Evolutionary conservation across 2,329 filamentous ascomycete species (phyloP), one percentile per base, ranked within the genome.

Genomic region (Chaetomium sp.): DNA sequence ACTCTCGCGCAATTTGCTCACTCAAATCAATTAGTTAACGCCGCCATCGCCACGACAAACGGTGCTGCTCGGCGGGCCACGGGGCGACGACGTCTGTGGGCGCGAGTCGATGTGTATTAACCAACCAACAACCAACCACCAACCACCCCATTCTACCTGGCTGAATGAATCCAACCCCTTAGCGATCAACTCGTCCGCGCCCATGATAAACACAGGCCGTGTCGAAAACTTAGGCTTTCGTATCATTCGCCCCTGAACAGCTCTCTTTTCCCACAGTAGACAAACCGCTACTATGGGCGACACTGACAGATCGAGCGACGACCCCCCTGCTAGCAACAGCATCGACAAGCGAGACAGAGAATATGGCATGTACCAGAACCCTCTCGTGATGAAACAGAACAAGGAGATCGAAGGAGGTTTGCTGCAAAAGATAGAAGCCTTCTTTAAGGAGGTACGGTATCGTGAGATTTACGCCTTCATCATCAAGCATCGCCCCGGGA

Each of bases 311-410:
- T 9, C n/a, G 5, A 29, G 9, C 33, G 10, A 31, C 38, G 9
- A 21, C 16, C 13, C 23, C 55, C 7, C 23, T 19, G 25, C 10
- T 3, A 42, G 10, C 4, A 29, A 1, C 25, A 27, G 7, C 29
- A 19, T 16, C 38, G n/a, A 47, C 19, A 62, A 62, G 29, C 60
- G 60, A 21, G 42, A 62, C 21, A 23, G 60, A 2, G 60, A 57
- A 31, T 13, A 50, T 57, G 53, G 60, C 27, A 62, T 62, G 53
- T 62, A 8, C 13, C 1, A 31, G n/a, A 53, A 62, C 19, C 16
- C 51, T 4, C 38, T 62, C 25, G 60, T 56, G 12, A 21, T 10
- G 29, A 4, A 45, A 19, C 12, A 35, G 13, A 21, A 7, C 42
- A 29, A 49, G 0, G 21, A 50, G 9, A 4, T 45, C 8, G 50